Base-by-base conservation (phyloP, 768 basidiomycete genomes). In the Lentinus tigrinus region DNA sequence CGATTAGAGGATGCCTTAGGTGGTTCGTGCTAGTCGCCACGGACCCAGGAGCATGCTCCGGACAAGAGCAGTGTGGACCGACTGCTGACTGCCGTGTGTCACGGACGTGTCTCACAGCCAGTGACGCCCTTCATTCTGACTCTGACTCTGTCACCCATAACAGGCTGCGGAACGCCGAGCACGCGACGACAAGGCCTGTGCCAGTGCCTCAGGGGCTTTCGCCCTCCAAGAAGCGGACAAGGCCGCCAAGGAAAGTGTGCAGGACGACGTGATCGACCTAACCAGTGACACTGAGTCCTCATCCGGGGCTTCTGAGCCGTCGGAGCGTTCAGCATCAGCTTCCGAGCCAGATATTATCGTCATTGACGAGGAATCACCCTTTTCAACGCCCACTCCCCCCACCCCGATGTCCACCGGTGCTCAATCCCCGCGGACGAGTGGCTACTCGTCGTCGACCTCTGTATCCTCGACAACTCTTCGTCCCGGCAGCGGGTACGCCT, bases 121-220 rank as follows among this genome's bases (percentile, higher is more conserved):
- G n/a, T n/a, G n/a, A n/a, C n/a, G 23, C 19, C 43, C 23, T 44
- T n/a, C 23, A 21, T 21, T 44, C n/a, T 19, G 21, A 55, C 52
- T 58, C 38, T 28, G n/a, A 42, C 49, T 52, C 52, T 58, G 37
- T 28, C 17, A 42, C 49, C 51, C 47, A 4, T 31, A 4, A 13
- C 65, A 97, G 94, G 95, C 95, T 48, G 95, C 95, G 0, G 93
- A 95, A 67, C 80, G 88, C 54, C 77, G 95, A 61, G 75, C 78
- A 13, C 73, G 75, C 11, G 94, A 97, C 65, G 88, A 89, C 64
- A 86, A 86, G 66, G 71, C 81, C 0, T 98, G 95, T 62, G 71
- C 81, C 0, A 98, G 95, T 62, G 89, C 79, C 2, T 85, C 81
- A 10, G 88, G 85, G 1, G 72, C 74, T 10, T 47, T 75, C 14